Base-by-base conservation (phyloP, 352 stramenopile species). In the Globisporangium nodosum region DNA sequence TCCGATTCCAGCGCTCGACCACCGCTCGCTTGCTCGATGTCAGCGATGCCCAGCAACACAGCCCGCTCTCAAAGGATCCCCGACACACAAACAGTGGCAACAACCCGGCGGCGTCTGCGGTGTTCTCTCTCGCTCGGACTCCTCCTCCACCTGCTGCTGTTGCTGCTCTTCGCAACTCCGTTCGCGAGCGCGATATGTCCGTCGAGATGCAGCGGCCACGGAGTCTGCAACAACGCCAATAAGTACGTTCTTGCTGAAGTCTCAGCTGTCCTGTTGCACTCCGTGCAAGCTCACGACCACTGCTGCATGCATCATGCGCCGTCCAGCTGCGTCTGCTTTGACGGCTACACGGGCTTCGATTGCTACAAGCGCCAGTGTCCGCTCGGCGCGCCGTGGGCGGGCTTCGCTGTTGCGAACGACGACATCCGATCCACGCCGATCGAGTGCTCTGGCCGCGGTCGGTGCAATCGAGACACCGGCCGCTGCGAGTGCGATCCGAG, bases 331-430 rank as follows among this genome's bases (percentile, higher is more conserved):
- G 62, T 71, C 0, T 98, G 90, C 65, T 87, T 84, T 61, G 66
- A 73, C 0, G 87, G 89, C 6, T 98, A 94, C 70, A 78, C 70
- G 21, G 89, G 90, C 43, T 90, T 85, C 61, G 91, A 97, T 69
- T 98, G 94, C 75, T 80, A 71, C 51, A 63, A 71, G 4, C 78
- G 87, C 20, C 63, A 61, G 20, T 98, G 94, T 61, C 79, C 94
- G 21, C 65, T 60, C n/a, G 87, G 76, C 20, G 58, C 60, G 20
- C 78, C 83, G 4, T 90, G 83, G 83, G 63, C 69, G 24, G 78
- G 81, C 56, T 79, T 86, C 43, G 74, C 78, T 0, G 63, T 63
- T 2, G 78, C 59, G 3, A 37, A 67, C 21, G 75, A 90, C 57
- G 61, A 64, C 8, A 67, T 77, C 20, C 76, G 79, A 12, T 72